Evolutionary conservation across 1,139 yeast genomes (phyloP), one percentile per base, ranked within the genome.

Genomic region (Starmera stellimalicola): DNA sequence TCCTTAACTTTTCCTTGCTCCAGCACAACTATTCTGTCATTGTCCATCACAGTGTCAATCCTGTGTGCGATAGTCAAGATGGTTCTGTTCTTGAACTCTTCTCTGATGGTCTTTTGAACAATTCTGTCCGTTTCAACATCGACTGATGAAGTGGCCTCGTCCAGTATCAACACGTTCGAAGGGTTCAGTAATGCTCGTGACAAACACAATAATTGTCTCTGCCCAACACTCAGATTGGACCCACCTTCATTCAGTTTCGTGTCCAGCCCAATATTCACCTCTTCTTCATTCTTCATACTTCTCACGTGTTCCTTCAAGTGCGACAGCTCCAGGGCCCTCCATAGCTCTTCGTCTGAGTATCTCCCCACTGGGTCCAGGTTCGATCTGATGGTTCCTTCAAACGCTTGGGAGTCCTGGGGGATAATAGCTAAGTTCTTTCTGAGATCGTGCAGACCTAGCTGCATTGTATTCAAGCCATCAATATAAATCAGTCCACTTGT

Each of bases 71-170:
- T 81, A 0, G 93, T 81, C 32, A 83, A 57, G 38, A 82, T 80
- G 0, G 94, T 82, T 48, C 78, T 68, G 41, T 76, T 67, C 32
- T 58, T 62, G 52, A 82, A 81, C 47, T 74, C 76, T 2, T 57
- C 50, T 37, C 88, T 63, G 28, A 83, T 81, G 0, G 93, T 80
- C 41, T 75, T 73, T 56, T 82, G 94, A 34, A 82, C 73, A 35
- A 80, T 68, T 42, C 68, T 69, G 48, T 82, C 94, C 0, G 94
- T 83, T 50, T 79, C 80, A 15, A 78, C 74, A 52, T 83, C 94
- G 20, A 83, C 88, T 3, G 91, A 80, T 0, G 94, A 88, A 0
- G 94, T 83, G 1, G 94, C 94, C 55, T 83, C 94, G 51, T 83
- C 94, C 31, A 83, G 58, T 15, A 83, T 71, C 37, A 83, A 59